Base-by-base conservation (phyloP, 2,329 filamentous ascomycete genomes). In the Thelonectria rubi region DNA sequence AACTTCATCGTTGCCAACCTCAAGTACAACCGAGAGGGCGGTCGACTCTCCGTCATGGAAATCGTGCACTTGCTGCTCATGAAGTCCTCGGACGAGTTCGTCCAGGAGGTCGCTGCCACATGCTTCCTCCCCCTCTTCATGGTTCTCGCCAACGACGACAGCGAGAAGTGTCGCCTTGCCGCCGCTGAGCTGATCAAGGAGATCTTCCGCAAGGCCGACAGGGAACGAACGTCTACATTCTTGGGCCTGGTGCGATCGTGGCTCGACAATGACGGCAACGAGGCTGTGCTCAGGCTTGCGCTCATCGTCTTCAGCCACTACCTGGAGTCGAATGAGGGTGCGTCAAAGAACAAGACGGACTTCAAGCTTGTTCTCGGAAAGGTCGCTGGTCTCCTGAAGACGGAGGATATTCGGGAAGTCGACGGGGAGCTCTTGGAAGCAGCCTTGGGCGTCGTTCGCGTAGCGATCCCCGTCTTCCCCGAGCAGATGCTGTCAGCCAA, bases 11-110 rank as follows among this genome's bases (percentile, higher is more conserved):
- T 96, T 51, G 91, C 92, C 70, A 99, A 99, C 72, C 82, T 99
- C 66, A 90, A 94, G 62, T 99, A 97, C 75, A 88, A 94, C 45
- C 88, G 96, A 70, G 89, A 93, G 68, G 91, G 95, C 62, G 95
- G 95, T 26, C 87, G 96, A 39, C 84, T 97, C 63, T 97, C 94
- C 1, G 92, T 97, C 26, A 92, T 99, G 87, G 95, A 99, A 77
- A 88, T 94, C 3, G 84, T 97, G 47, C 90, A 97, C 73, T 83
- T 94, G 45, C 82, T 99, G n/a, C 82, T 98, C 20, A 88, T 87
- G 65, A 98, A 97, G 78, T 89, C 94, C 5, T 90, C 91, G 0
- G 87, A 93, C 40, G 91, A 93, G 24, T 87, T 94, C 47, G 87
- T 94, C 8, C 92, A 96, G 74, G 91, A 97, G 67, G 86, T 97